These are phyloP conservation scores for Casuarina equisetifolia DNA, from an alignment of 306 rosid genomes.

Conservation along the genomic window DNA sequence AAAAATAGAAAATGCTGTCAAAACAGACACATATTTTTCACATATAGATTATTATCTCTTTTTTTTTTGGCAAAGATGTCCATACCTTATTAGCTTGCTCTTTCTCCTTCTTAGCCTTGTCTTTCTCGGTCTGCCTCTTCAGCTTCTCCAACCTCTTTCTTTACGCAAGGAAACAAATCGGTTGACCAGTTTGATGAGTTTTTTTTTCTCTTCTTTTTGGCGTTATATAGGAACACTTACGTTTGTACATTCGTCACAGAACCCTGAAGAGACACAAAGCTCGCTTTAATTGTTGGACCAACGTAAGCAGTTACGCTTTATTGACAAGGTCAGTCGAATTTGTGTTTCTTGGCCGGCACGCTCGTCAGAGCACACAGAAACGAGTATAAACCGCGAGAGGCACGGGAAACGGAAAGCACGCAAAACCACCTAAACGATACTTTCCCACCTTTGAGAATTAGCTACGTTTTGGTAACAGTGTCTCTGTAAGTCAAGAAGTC, in stretches of 20 bases:
- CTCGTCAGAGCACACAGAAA: background rate
- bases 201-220: too few relatives aligned
- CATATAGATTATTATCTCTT: too few relatives aligned
- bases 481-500: background rate
- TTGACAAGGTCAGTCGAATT: background rate
- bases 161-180: slow-evolving; percentile 6
- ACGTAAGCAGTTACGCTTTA: too few relatives aligned
- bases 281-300: background rate
- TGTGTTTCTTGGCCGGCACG: too few relatives aligned
- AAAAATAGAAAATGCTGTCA: background rate
- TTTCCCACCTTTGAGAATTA: background rate
- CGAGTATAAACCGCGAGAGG: background rate
- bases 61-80: background rate
- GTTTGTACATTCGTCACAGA: too few relatives aligned
- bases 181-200: background rate
- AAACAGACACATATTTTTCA: too few relatives aligned
- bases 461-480: background rate
- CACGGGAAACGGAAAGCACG: background rate
- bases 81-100: slow-evolving; percentile 61
- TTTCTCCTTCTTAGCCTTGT: slow-evolving; percentile 50
- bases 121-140: slow-evolving; percentile 58
- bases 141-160: slow-evolving; percentile 77
- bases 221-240: background rate
- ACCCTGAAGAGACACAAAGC: too few relatives aligned
- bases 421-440: too few relatives aligned